phyloP scores from a whole-genome alignment of 2,329 filamentous ascomycete species.

The Colletotrichum eleusines region DNA sequence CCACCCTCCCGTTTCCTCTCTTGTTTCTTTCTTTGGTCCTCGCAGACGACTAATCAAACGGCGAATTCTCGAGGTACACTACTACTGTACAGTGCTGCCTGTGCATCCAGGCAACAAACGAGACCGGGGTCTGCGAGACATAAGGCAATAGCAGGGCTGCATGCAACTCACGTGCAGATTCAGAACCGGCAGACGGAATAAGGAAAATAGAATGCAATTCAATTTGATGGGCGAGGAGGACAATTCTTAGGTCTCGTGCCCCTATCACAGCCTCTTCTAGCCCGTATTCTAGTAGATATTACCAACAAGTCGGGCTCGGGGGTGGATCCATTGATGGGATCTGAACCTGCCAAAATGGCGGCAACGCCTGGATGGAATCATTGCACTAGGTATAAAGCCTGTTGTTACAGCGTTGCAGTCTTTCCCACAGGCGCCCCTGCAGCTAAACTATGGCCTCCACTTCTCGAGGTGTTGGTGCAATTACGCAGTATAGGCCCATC shows the following conservation, averaged over 20 bases:
- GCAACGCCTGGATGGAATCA: conserved; percentile 1
- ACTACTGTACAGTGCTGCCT: not conserved
- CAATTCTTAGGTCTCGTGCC: conserved; percentile 36
- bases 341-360: conserved; percentile 1
- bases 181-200: not conserved
- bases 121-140: conserved; percentile 7
- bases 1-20: not conserved
- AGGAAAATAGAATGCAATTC: not conserved
- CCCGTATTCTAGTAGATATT: not conserved
- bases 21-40: not conserved
- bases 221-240: not conserved
- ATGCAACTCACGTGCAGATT: conserved; percentile 14
- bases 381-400: conserved; percentile 16
- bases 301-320: conserved; percentile 8
- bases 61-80: not conserved
- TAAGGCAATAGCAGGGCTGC: conserved; percentile 1
- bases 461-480: conserved; percentile 19
- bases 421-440: conserved; percentile 12
- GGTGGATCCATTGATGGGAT: not conserved
- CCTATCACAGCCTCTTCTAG: conserved; percentile 17
- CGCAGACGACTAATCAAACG: not conserved
- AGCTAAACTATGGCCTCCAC: conserved; percentile 33
- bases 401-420: conserved; percentile 36
- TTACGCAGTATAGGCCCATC: not conserved
- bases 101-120: not conserved